These are phyloP conservation scores for Starmera dryadoides DNA, from an alignment of 805 yeast species.

Conservation along the genomic window DNA sequence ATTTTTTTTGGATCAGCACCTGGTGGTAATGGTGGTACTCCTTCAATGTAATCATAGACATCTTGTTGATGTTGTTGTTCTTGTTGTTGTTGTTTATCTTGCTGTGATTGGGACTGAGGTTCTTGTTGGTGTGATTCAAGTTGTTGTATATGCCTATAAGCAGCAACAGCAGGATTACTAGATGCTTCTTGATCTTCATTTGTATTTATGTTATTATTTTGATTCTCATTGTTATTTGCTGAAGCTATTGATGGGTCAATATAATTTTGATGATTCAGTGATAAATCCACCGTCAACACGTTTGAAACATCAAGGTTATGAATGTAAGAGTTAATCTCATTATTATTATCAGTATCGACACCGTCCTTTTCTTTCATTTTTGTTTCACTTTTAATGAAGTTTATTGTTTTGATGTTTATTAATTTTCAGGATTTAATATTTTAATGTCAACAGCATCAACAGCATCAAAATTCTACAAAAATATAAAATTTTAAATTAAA, in stretches of 20 bases:
- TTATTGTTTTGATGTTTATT: no score
- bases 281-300: slow-evolving; percentile 3
- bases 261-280: not conserved
- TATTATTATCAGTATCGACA: not conserved
- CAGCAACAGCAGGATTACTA: not conserved
- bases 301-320: slow-evolving; percentile 12
- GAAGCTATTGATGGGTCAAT: slow-evolving; percentile 2
- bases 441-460: slow-evolving; percentile 20
- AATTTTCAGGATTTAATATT: no score
- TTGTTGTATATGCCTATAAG: not conserved
- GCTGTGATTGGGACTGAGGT: not conserved
- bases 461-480: no score
- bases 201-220: not conserved
- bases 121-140: not conserved
- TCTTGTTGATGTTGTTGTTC: not conserved
- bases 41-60: slow-evolving; percentile 3
- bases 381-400: no score
- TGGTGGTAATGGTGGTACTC: slow-evolving; percentile 18
- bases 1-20: slow-evolving; percentile 24
- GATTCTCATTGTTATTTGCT: not conserved
- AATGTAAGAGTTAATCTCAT: slow-evolving; percentile 7
- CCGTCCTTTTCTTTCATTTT: not conserved
- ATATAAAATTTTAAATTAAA: no score
- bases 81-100: not conserved
- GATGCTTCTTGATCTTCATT: not conserved